Percentiles rank a stretch among this genome's conserved stretches.
These are phyloP conservation scores for Vicia villosa DNA, from an alignment of 306 rosid genomes.

Conservation along the genomic window DNA sequence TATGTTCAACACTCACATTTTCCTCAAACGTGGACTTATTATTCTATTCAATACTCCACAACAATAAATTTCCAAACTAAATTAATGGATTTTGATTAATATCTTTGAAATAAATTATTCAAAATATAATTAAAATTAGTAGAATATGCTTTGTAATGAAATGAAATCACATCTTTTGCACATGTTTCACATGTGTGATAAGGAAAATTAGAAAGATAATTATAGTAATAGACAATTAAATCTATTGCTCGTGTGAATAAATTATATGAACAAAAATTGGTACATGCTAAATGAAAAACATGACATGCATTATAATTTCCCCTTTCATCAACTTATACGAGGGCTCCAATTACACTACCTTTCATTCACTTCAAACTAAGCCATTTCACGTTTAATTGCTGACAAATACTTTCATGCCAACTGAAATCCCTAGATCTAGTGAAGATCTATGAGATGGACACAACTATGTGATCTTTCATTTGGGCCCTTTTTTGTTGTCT, in stretches of 20 bases:
- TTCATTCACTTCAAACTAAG: conserved; percentile 25
- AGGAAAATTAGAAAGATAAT: conserved; percentile 12
- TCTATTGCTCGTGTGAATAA: background rate
- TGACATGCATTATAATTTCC: conserved; percentile 43
- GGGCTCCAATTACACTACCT: conserved; percentile 17
- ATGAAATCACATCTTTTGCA: conserved; percentile 2
- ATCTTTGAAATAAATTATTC: no score
- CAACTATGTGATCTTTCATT: background rate
- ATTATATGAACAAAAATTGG: background rate
- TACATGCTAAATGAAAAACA: conserved; percentile 30
- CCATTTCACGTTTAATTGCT: conserved; percentile 44
- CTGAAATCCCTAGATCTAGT: conserved; percentile 6
- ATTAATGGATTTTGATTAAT: no score
- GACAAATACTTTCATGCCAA: conserved; percentile 26
- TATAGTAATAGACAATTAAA: background rate
- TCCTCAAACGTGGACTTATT: no score
- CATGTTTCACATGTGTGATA: conserved; percentile 19
- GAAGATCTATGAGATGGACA: background rate
- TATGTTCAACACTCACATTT: no score
- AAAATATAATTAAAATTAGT: background rate
- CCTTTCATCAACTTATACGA: conserved; percentile 23
- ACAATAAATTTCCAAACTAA: no score
- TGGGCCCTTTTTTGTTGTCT: conserved; percentile 33
- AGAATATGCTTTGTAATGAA: background rate
- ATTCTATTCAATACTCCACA: no score